Evolutionary conservation across 345 rosid genomes (phyloP).

Genomic region (Euclidium syriacum): DNA sequence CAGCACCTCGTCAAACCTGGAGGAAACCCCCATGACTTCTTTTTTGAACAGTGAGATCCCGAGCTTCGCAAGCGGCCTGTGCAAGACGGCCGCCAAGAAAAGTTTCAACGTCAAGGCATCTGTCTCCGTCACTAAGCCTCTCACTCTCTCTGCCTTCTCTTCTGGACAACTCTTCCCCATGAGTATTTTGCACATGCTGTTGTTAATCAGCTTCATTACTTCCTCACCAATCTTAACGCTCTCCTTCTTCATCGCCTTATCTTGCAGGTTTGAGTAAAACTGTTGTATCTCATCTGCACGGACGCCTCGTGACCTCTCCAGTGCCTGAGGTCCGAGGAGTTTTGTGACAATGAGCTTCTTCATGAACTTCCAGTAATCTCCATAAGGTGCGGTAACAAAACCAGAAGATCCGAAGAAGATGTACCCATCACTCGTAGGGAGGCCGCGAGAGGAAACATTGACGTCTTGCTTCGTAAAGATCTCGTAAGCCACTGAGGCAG

Average conservation of each 20-base stretch:
- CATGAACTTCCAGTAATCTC: slow-evolving; percentile 38
- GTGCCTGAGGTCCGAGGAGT: slow-evolving; percentile 11
- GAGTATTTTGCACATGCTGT: slow-evolving; percentile 15
- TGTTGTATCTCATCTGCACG: slow-evolving; percentile 11
- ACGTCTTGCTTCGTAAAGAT: not conserved
- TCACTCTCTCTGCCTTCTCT: slow-evolving; percentile 16
- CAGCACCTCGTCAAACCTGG: slow-evolving; percentile 11
- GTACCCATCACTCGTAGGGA: not conserved
- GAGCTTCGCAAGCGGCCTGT: slow-evolving; percentile 8
- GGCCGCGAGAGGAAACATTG: not conserved
- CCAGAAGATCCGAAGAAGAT: not conserved
- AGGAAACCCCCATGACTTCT: not conserved
- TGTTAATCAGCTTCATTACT: slow-evolving; percentile 18
- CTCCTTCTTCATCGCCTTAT: slow-evolving; percentile 5
- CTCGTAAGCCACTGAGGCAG: not conserved
- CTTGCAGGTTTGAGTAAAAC: not conserved
- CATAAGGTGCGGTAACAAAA: slow-evolving; percentile 17
- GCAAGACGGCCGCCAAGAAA: not conserved
- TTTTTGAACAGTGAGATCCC: slow-evolving; percentile 1
- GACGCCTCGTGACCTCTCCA: not conserved
- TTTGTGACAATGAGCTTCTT: slow-evolving; percentile 26
- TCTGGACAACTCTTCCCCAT: slow-evolving; percentile 26
- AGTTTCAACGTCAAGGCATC: slow-evolving; percentile 16
- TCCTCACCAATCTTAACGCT: slow-evolving; percentile 4
- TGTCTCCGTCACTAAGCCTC: slow-evolving; percentile 9